Evolutionary conservation across 2,329 filamentous ascomycete species (phyloP), one percentile per base, ranked within the genome.

Genomic region (Bipolaris sorokiniana): DNA sequence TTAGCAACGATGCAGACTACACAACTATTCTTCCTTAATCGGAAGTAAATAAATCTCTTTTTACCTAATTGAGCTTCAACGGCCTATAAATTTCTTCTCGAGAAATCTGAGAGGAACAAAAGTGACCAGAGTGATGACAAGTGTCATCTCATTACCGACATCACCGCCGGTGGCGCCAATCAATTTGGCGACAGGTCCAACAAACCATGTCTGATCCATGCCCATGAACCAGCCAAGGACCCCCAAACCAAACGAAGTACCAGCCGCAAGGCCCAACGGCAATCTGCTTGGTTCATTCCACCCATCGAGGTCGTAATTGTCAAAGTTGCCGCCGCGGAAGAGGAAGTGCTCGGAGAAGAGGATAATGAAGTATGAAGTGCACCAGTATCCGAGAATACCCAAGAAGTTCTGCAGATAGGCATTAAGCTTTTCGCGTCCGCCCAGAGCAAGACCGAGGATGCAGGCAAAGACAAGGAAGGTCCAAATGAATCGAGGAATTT

Each of bases 121-220:
- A 9, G 70, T 57, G 16, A 71, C 13, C 0, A 61, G 61, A 1
- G 70, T 74, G 6, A 73, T 55, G 7, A 62, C 51, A 50, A 67
- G 69, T 0, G 68, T 72, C 7, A 73, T 63, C 51, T 69, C 67
- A 18, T 70, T 70, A n/a, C 66, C 68, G n/a, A 73, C 38, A 44
- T 74, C 71, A 16, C 66, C 70, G 9, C 71, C 71, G 16, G 46
- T 51, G 9, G 53, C 34, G 28, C 71, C 69, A 48, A 74, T 69
- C 10, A 68, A 47, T 51, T 63, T 65, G 7, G 64, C 71, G 16
- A 74, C 54, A 28, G 69, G 70, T 2, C 82, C 83, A 26, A 82
- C 72, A 63, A 81, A 85, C 80, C 82, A 86, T 0, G 82, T 84
- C 73, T 86, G 81, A 42, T 78, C 79, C 84, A 88, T 87, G 2